Evolutionary conservation across 2,329 filamentous ascomycete genomes (phyloP).

Genomic region (Aspergillus luchuensis): DNA sequence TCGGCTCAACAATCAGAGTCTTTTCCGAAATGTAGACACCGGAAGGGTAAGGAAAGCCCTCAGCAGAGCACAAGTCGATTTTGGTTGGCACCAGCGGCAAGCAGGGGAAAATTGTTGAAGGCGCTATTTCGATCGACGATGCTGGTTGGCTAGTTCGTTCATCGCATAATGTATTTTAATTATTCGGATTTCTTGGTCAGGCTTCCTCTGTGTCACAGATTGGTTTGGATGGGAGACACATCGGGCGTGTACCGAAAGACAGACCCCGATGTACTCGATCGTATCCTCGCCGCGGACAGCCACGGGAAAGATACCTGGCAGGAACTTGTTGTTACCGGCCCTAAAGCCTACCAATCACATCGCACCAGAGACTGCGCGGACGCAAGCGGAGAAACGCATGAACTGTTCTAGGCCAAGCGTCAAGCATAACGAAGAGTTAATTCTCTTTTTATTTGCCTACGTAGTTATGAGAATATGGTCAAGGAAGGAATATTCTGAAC

Average conservation of each 20-base stretch:
- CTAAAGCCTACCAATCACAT: conserved; percentile 11
- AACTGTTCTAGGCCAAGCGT: conserved; percentile 7
- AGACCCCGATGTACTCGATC: conserved; percentile 18
- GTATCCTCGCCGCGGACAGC: conserved; percentile 25
- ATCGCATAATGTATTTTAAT: conserved; percentile 5
- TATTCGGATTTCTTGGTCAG: conserved; percentile 2
- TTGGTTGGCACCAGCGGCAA: conserved; percentile 28
- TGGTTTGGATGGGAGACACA: conserved; percentile 16
- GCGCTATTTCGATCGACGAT: conserved; percentile 17
- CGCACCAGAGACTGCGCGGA: conserved; percentile 6
- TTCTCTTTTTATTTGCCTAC: not conserved
- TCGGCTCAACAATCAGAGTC: conserved; percentile 21
- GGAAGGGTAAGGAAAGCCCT: conserved; percentile 15
- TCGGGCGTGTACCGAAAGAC: conserved; percentile 27
- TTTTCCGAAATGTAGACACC: conserved; percentile 25
- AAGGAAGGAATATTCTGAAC: not conserved
- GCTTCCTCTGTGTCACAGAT: not conserved
- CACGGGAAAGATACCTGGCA: conserved; percentile 24
- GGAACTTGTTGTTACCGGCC: conserved; percentile 21
- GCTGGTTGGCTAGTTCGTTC: conserved; percentile 14
- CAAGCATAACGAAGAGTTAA: not conserved
- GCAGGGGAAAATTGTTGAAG: conserved; percentile 24
- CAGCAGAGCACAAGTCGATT: conserved; percentile 14
- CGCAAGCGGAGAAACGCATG: conserved; percentile 8
- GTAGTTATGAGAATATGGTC: not conserved